Evolutionary conservation across 2,329 filamentous ascomycete genomes (phyloP), one percentile per base, ranked within the genome.

Genomic region (Bisporella sp.): DNA sequence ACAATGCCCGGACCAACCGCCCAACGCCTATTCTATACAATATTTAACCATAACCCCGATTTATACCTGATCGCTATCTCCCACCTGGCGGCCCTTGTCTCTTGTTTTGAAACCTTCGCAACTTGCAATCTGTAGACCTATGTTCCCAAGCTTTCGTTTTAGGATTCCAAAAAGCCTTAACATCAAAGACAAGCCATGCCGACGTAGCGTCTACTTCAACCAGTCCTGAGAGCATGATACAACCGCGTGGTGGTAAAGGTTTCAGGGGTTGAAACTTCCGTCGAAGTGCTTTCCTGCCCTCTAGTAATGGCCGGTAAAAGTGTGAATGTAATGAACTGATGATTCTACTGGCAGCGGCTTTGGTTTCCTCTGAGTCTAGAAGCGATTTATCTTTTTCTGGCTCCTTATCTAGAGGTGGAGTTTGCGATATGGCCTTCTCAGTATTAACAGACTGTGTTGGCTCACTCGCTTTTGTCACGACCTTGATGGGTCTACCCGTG

Each of bases 91-190:
- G 66, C 9, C 52, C 49, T 49, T 67, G 66, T n/a, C 69, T 68
- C 57, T 71, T 72, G n/a, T 66, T 56, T 50, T 70, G 71, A 51
- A 75, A 58, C 53, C 74, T 69, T 57, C 72, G 71, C 13, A 77
- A 57, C n/a, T 64, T 60, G 43, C 75, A 67, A 32, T 54, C 45
- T 59, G 69, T 61, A 45, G 65, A 69, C 12, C 57, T 62, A 9
- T 49, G 9, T 54, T 67, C 62, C 50, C 58, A 66, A 8, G 52
- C 68, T 53, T 71, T 70, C 40, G 71, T 73, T 61, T 78, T 76
- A 1, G 79, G 78, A 59, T 83, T 72, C 64, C 77, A 84, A 64
- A 73, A 79, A 2, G 71, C 75, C 8, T 65, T 52, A 2, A 78
- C 77, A 52, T 80, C 75, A 9, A 82, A 66, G 2, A 73, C 70